These are phyloP conservation scores for Lentinula novae-zelandiae DNA, from an alignment of 1,284 basidiomycete genomes.

Conservation along the genomic window DNA sequence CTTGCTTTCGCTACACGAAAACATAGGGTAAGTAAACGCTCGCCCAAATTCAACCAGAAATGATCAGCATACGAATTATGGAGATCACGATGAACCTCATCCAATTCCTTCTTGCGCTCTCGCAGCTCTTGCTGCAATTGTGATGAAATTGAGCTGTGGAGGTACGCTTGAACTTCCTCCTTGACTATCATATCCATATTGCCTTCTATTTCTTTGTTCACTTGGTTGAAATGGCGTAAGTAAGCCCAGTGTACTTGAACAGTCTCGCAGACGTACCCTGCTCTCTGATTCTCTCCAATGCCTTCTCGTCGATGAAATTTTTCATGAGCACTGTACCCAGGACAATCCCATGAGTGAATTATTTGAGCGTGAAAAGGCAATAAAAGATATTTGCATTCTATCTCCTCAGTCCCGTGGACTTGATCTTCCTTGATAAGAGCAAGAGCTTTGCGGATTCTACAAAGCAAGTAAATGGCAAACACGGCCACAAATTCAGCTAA, in stretches of 20 bases:
- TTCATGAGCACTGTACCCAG: slow-evolving; percentile 37
- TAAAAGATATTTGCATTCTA: slow-evolving; percentile 34
- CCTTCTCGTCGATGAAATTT: slow-evolving; percentile 38
- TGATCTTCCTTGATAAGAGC: slow-evolving; percentile 38
- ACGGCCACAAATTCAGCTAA: slow-evolving; percentile 4
- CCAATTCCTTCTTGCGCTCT: slow-evolving; percentile 42
- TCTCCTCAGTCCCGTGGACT: slow-evolving; percentile 40
- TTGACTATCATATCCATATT: slow-evolving; percentile 46
- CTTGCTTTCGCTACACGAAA: slow-evolving; percentile 42
- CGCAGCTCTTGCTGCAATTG: slow-evolving; percentile 45
- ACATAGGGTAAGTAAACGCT: not conserved
- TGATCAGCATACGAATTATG: slow-evolving; percentile 48
- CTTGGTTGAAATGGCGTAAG: slow-evolving; percentile 21
- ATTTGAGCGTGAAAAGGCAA: not conserved
- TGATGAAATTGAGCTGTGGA: slow-evolving; percentile 42
- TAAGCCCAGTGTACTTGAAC: not conserved
- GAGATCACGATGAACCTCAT: slow-evolving; percentile 43
- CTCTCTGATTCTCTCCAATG: slow-evolving; percentile 29
- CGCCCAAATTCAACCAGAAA: not conserved
- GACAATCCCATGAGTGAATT: not conserved
- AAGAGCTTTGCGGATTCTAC: slow-evolving; percentile 41
- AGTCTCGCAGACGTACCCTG: slow-evolving; percentile 32
- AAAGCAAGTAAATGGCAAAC: not conserved
- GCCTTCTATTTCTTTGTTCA: slow-evolving; percentile 38
- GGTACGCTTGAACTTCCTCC: slow-evolving; percentile 38